Evolutionary conservation across 441 rosid species (phyloP).

Genomic region (Jatropha multifida): DNA sequence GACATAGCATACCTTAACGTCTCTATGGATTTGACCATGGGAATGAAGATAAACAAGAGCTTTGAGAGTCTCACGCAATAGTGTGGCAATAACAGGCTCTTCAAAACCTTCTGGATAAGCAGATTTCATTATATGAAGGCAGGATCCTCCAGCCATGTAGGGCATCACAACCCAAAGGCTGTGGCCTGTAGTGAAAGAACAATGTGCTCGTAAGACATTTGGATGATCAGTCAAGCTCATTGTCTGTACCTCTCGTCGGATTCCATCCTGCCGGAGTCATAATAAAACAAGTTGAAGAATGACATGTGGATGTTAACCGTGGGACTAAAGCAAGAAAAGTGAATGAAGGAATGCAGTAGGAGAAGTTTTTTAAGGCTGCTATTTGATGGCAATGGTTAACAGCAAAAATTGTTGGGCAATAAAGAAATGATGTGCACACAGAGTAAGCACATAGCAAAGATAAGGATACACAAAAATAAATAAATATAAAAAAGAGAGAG

Average conservation of each 20-base stretch:
- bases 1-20: slow-evolving; percentile 72
- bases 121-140: slow-evolving; percentile 95
- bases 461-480: not conserved
- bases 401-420: not conserved
- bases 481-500: too few species aligned
- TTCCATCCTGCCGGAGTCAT: slow-evolving; percentile 72
- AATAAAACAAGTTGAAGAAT: slow-evolving; percentile 10
- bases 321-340: not conserved
- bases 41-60: slow-evolving; percentile 97
- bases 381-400: not conserved
- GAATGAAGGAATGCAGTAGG: not conserved
- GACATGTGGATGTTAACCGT: not conserved
- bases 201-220: slow-evolving; percentile 86
- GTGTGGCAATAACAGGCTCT: slow-evolving; percentile 85
- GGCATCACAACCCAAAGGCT: slow-evolving; percentile 99
- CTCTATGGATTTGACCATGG: slow-evolving; percentile 97
- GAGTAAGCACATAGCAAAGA: not conserved
- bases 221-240: slow-evolving; percentile 95
- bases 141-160: slow-evolving; percentile 98
- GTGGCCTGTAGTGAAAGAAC: slow-evolving; percentile 87
- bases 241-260: slow-evolving; percentile 95
- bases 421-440: not conserved
- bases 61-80: slow-evolving; percentile 88
- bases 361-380: not conserved
- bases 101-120: slow-evolving; percentile 89